Conservation (phyloP, 768 basidiomycete genomes). For the Boletellus ananiceps region DNA sequence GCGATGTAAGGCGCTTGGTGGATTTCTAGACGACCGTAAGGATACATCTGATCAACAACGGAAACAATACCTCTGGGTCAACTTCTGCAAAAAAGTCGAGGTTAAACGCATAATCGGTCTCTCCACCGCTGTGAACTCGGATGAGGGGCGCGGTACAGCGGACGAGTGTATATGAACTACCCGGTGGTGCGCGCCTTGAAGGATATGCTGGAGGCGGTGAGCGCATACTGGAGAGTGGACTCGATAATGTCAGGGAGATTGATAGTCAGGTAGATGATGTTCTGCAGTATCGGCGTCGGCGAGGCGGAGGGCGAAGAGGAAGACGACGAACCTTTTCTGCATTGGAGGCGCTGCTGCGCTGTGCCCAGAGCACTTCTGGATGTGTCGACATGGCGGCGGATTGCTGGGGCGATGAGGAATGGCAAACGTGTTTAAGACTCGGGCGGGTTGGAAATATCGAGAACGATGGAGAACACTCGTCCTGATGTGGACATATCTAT, state of each 20-base stretch:
- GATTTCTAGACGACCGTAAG: conserved; percentile 15
- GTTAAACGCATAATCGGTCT: conserved; percentile 68
- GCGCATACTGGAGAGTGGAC: conserved; percentile 51
- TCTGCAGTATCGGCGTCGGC: conserved; percentile 42
- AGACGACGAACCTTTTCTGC: conserved; percentile 56
- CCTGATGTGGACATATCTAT: conserved; percentile 14
- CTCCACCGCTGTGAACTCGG: conserved; percentile 32
- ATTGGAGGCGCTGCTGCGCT: conserved; percentile 68
- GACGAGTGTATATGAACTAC: conserved; percentile 36
- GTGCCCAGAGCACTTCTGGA: conserved; percentile 94
- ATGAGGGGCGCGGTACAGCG: conserved; percentile 1
- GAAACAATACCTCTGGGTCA: conserved; percentile 57
- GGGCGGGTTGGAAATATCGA: conserved; percentile 23
- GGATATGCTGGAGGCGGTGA: conserved; percentile 53
- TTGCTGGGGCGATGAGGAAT: conserved; percentile 6
- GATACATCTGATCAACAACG: neutral
- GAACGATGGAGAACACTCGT: conserved; percentile 30
- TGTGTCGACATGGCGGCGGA: conserved; percentile 43
- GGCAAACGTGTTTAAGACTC: conserved; percentile 5
- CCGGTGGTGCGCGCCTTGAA: conserved; percentile 64
- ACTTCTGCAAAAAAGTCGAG: conserved; percentile 76
- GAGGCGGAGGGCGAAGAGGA: neutral
- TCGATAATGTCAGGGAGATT: conserved; percentile 73
- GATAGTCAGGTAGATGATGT: conserved; percentile 79
- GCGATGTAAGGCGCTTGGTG: conserved; percentile 57